Conservation (phyloP, 2,329 filamentous ascomycete species). For the Aspergillus sp. region DNA sequence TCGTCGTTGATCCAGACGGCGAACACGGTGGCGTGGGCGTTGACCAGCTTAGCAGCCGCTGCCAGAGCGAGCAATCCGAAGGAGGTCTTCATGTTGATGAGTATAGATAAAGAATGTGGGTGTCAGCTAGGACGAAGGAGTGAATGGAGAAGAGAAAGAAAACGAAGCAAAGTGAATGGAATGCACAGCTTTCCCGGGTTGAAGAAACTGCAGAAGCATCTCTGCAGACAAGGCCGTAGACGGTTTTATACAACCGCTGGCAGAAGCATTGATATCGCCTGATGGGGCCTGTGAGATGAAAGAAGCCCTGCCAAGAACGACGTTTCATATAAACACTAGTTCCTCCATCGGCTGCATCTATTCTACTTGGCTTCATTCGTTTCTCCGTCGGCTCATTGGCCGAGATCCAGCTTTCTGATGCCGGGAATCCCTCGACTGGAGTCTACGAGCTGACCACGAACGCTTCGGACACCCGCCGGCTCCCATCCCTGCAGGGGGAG, state of each 20-base stretch:
- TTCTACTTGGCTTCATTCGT: background rate
- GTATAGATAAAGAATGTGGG: constrained; percentile 6
- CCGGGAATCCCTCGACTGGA: background rate
- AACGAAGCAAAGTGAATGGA: constrained; percentile 5
- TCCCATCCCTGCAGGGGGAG: background rate
- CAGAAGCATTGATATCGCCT: background rate
- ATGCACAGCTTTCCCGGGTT: constrained; percentile 9
- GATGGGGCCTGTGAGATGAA: constrained; percentile 4
- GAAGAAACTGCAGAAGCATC: background rate
- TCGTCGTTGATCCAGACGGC: constrained; percentile 23
- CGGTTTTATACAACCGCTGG: constrained; percentile 4
- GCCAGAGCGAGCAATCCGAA: constrained; percentile 23
- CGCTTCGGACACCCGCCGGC: background rate
- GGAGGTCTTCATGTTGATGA: constrained; percentile 18
- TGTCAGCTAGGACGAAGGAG: constrained; percentile 5
- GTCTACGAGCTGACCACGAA: background rate
- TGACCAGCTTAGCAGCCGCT: constrained; percentile 19
- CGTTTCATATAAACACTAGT: constrained; percentile 8
- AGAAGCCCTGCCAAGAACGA: constrained; percentile 10
- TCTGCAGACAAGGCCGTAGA: background rate
- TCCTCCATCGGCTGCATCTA: constrained; percentile 2
- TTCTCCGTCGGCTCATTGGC: background rate
- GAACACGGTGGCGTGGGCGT: constrained; percentile 19
- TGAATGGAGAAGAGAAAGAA: constrained; percentile 4
- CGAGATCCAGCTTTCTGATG: background rate